A percentile compares a stretch with the other conserved stretches of the same genome.
Evolutionary conservation across 2,329 filamentous ascomycete species (phyloP).

Genomic region (Bipolaris cookei): DNA sequence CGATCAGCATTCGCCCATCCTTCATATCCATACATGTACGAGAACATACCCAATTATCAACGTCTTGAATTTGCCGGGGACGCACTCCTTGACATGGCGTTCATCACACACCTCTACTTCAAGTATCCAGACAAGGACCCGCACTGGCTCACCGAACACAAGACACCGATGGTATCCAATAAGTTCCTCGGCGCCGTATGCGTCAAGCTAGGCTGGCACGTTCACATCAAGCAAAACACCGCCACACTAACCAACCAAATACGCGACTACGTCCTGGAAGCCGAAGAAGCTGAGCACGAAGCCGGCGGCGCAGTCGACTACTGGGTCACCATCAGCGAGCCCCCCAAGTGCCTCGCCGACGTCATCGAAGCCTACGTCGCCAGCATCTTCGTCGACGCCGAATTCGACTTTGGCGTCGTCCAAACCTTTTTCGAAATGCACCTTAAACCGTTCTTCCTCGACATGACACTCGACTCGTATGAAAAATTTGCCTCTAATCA

Average conservation of each 20-base stretch:
- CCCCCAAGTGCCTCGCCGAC: constrained; percentile 82
- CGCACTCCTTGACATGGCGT: constrained; percentile 83
- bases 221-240: constrained; percentile 65
- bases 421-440: constrained; percentile 77
- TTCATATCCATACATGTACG: constrained; percentile 76
- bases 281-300: constrained; percentile 60
- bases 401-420: constrained; percentile 76
- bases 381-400: constrained; percentile 88
- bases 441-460: constrained; percentile 77
- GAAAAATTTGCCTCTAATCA: constrained; percentile 87
- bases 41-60: constrained; percentile 86
- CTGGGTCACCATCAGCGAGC: constrained; percentile 66
- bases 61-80: constrained; percentile 92
- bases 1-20: constrained; percentile 88
- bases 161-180: constrained; percentile 99
- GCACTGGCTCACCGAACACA: constrained; percentile 97
- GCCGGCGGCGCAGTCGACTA: constrained; percentile 65
- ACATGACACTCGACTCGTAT: constrained; percentile 76
- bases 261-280: constrained; percentile 62
- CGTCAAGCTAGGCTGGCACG: constrained; percentile 78
- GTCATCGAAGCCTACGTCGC: constrained; percentile 88
- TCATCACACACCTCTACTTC: constrained; percentile 81
- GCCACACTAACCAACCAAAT: constrained; percentile 60
- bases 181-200: constrained; percentile 86
- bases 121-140: constrained; percentile 80